A percentile compares a stretch with the other conserved stretches of the same genome.
Conservation (phyloP, 1,284 basidiomycete species). For the Lentinus polychrous region DNA sequence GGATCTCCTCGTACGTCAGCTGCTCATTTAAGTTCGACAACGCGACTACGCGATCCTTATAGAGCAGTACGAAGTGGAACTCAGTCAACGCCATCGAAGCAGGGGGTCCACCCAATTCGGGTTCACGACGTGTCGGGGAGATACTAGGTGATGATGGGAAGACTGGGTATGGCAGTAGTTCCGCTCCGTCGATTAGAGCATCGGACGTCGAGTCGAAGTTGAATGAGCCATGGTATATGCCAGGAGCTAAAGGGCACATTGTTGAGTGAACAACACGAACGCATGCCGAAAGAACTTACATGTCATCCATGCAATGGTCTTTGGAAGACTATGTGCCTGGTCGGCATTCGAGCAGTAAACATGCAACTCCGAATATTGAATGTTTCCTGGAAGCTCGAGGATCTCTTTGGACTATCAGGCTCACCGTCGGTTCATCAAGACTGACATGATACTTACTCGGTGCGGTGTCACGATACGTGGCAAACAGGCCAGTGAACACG, state of each 20-base stretch:
- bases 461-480: slow-evolving; percentile 62
- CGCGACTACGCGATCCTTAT: slow-evolving; percentile 72
- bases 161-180: slow-evolving; percentile 62
- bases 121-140: slow-evolving; percentile 14
- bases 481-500: slow-evolving; percentile 71
- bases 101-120: slow-evolving; percentile 38
- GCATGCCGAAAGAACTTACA: slow-evolving; percentile 35
- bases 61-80: slow-evolving; percentile 89
- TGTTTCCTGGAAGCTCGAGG: slow-evolving; percentile 76
- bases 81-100: slow-evolving; percentile 82
- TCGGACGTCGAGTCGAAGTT: slow-evolving; percentile 66
- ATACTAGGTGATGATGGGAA: slow-evolving; percentile 24
- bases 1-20: slow-evolving; percentile 75
- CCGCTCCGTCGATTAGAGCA: slow-evolving; percentile 72
- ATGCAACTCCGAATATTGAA: slow-evolving; percentile 70
- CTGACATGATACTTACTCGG: slow-evolving; percentile 56
- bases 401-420: slow-evolving; percentile 53
- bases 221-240: slow-evolving; percentile 77
- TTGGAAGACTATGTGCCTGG: slow-evolving; percentile 59
- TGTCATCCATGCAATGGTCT: slow-evolving; percentile 84
- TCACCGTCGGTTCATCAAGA: not conserved
- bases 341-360: slow-evolving; percentile 68
- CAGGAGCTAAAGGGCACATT: slow-evolving; percentile 46
- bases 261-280: slow-evolving; percentile 6
- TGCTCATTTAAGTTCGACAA: slow-evolving; percentile 80